Evolutionary conservation across 2,329 filamentous ascomycete species (phyloP), one percentile per base, ranked within the genome.

Genomic region (Botrytis squamosa): DNA sequence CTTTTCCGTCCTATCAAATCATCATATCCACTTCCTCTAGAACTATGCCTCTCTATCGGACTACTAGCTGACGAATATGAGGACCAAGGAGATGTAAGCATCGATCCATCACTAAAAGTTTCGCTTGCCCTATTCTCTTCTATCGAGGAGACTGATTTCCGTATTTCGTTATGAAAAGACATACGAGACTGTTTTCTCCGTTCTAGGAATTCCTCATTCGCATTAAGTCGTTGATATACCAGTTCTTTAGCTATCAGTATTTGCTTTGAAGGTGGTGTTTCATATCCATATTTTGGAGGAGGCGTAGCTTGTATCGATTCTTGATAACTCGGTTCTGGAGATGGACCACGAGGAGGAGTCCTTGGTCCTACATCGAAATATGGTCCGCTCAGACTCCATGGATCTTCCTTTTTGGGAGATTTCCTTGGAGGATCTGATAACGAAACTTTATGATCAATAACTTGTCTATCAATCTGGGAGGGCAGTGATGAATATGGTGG

Each of bases 151-250:
- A 75, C 70, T 1, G 77, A 78, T 55, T 75, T 75, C 49, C 77
- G 74, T 5, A 79, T 38, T 64, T 80, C 78, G 38, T 78, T 74
- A 38, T 77, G 76, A 57, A 79, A 80, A 18, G 76, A 52, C 12
- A 80, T 49, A 46, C 77, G 74, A 46, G 78, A 79, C 46, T 75
- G 76, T 38, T 77, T 74, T 55, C 79, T 71, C 60, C 77, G 75
- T 59, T 78, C 79, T 10, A 80, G 57, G 29, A 78, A 80, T 49
- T 80, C 76, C 22, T 80, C 79, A 74, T 81, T 80, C 25, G 76
- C 76, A 36, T 62, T 75, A 6, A 80, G 60, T 36, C 77, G 75
- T 46, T 60, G 74, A 60, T 74, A 72, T 6, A 80, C 77, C 8
- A 77, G 60, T 62, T 80, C 78, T 65, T 75, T 77, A 18, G 77